Percentiles rank a stretch among this genome's conserved stretches.
Evolutionary conservation across 257 asterid species (phyloP).

Genomic region (Solanum pennellii): DNA sequence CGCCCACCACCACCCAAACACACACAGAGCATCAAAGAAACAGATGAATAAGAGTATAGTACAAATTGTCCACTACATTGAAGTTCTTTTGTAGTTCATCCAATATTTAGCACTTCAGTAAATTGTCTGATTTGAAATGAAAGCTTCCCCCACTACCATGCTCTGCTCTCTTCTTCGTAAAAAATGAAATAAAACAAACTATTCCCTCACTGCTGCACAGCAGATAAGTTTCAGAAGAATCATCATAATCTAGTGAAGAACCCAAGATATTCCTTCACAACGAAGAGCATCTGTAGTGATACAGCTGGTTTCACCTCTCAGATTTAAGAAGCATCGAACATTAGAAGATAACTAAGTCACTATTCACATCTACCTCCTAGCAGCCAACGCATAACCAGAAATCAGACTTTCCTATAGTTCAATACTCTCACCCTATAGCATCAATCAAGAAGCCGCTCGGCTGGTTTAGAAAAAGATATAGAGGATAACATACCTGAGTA

Average conservation of each 20-base stretch:
- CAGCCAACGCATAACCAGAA: neutral
- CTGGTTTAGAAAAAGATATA: neutral
- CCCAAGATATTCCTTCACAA: neutral
- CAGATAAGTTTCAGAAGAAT: neutral
- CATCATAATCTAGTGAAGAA: neutral
- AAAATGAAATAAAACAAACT: neutral
- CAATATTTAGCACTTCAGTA: neutral
- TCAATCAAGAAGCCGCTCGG: neutral
- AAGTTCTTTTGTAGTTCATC: neutral
- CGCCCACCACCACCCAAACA: neutral
- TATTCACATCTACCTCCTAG: neutral
- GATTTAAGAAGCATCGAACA: neutral
- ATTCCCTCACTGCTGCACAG: neutral
- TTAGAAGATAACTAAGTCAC: neutral
- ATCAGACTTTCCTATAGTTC: neutral
- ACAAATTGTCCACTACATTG: neutral
- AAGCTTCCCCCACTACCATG: neutral
- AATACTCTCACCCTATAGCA: neutral
- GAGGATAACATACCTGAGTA: constrained; percentile 41
- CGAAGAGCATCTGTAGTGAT: neutral
- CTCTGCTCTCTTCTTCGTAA: neutral
- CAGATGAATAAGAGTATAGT: neutral
- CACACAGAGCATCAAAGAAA: neutral
- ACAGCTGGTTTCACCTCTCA: neutral
- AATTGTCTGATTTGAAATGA: neutral